Evolutionary conservation across 2,329 filamentous ascomycete species (phyloP).

Genomic region (Diplodia mutila): DNA sequence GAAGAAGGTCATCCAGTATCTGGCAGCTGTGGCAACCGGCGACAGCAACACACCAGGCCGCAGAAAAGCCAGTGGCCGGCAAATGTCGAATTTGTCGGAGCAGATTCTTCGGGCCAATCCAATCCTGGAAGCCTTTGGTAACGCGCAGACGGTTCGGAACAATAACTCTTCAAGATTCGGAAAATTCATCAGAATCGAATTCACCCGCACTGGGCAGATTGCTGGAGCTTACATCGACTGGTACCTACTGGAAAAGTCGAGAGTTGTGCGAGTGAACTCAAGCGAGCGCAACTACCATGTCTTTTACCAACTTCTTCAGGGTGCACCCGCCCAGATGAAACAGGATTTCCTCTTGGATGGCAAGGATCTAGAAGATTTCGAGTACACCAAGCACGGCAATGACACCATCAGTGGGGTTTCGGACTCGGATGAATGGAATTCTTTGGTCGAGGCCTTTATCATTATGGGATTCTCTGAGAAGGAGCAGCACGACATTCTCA

Average conservation of each 20-base stretch:
- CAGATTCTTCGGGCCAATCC: constrained; percentile 96
- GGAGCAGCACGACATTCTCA: constrained; percentile 81
- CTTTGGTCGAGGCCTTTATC: constrained; percentile 86
- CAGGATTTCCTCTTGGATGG: constrained; percentile 75
- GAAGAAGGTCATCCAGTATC: constrained; percentile 98
- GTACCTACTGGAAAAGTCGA: constrained; percentile 98
- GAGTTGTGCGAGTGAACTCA: constrained; percentile 84
- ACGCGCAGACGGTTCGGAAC: constrained; percentile 95
- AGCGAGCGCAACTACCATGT: constrained; percentile 96
- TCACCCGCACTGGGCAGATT: constrained; percentile 84
- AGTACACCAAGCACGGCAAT: constrained; percentile 89
- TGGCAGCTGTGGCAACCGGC: constrained; percentile 87
- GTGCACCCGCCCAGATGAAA: constrained; percentile 74
- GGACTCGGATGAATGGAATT: constrained; percentile 87
- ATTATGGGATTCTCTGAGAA: constrained; percentile 91
- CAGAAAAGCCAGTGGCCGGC: constrained; percentile 60
- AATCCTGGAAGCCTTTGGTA: constrained; percentile 96
- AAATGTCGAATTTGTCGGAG: constrained; percentile 86
- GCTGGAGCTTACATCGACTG: constrained; percentile 97
- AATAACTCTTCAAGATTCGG: constrained; percentile 98
- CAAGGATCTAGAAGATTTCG: constrained; percentile 81
- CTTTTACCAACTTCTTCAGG: constrained; percentile 93
- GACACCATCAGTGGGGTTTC: constrained; percentile 90
- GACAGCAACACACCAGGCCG: constrained; percentile 74
- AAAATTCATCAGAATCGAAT: constrained; percentile 98